These are phyloP conservation scores for Ilyonectria sp. DNA, from an alignment of 2,329 filamentous ascomycete species.

Conservation along the genomic window DNA sequence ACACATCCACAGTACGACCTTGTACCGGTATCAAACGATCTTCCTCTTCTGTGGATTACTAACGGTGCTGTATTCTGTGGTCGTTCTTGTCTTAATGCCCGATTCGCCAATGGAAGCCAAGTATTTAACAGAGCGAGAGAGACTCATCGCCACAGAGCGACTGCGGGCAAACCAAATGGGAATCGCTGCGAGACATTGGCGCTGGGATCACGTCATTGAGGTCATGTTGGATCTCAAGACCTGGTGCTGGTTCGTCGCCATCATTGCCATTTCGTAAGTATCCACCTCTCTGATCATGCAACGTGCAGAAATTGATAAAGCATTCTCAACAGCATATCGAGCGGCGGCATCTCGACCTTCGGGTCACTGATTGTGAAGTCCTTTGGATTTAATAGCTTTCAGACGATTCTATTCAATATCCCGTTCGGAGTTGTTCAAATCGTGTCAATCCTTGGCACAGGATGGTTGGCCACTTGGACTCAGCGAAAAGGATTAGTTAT, in stretches of 20 bases:
- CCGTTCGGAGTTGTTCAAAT: constrained; percentile 73
- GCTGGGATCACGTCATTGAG: constrained; percentile 56
- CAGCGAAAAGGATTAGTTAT: constrained; percentile 69
- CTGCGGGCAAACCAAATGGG: constrained; percentile 64
- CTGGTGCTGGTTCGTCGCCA: constrained; percentile 57
- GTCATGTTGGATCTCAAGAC: constrained; percentile 54
- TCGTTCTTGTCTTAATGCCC: constrained; percentile 70
- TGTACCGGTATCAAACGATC: constrained; percentile 35
- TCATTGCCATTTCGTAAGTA: constrained; percentile 62
- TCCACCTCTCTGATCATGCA: too few relatives aligned
- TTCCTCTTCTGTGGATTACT: constrained; percentile 46
- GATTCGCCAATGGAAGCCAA: constrained; percentile 73
- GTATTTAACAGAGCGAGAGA: constrained; percentile 69
- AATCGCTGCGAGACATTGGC: constrained; percentile 53
- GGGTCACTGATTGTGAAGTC: constrained; percentile 69
- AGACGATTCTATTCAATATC: constrained; percentile 71
- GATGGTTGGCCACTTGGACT: constrained; percentile 63
- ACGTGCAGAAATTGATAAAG: too few relatives aligned
- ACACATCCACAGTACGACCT: neutral
- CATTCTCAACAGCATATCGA: constrained; percentile 40
- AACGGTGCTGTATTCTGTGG: constrained; percentile 59
- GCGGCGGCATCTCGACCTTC: constrained; percentile 69
- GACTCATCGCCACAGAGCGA: constrained; percentile 70
- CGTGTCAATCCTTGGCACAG: constrained; percentile 68
- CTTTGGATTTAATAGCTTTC: constrained; percentile 69